Evolutionary conservation across 805 yeast genomes (phyloP).

Genomic region (Kuraishia piskuri): DNA sequence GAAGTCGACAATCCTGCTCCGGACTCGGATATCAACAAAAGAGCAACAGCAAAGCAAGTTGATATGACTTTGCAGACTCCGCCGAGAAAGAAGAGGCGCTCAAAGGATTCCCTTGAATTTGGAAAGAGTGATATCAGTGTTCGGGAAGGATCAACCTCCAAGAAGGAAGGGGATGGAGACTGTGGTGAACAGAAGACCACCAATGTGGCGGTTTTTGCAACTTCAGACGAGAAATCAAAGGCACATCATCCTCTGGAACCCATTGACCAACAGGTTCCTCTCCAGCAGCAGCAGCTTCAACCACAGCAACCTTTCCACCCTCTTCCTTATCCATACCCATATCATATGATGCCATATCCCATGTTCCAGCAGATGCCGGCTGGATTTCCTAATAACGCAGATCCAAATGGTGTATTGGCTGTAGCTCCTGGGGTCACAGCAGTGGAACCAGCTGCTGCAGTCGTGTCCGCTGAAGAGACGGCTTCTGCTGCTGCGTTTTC

Average conservation of each 20-base stretch:
- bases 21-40: background rate
- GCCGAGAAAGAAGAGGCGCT: background rate
- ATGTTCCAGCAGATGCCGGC: background rate
- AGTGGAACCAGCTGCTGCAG: background rate
- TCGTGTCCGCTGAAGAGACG: background rate
- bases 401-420: background rate
- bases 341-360: background rate
- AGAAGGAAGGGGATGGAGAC: background rate
- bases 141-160: background rate
- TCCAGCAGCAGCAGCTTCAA: background rate
- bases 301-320: background rate
- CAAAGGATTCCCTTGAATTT: background rate
- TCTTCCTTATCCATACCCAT: background rate
- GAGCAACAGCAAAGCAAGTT: background rate
- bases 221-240: background rate
- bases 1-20: background rate
- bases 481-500: background rate
- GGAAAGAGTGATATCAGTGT: background rate
- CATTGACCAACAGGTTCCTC: background rate
- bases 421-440: background rate
- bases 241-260: background rate
- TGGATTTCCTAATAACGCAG: background rate
- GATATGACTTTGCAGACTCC: background rate
- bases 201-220: background rate
- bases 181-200: background rate